Base-by-base conservation (phyloP, 2,329 filamentous ascomycete genomes). In the Penicillium janthinellum region DNA sequence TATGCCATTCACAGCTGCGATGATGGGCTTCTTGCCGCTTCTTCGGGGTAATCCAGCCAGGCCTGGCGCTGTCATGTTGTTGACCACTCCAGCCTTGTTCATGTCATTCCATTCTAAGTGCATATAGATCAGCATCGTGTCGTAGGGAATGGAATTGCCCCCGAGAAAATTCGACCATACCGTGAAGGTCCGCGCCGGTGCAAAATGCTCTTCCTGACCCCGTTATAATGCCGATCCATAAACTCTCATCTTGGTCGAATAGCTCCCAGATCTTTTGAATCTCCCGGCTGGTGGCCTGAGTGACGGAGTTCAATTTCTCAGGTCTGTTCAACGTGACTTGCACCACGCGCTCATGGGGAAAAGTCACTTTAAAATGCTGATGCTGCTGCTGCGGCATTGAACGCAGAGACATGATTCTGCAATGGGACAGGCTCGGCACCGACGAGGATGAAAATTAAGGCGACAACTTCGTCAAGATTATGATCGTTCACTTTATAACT, bases 1-100 rank as follows among this genome's bases (percentile, higher is more conserved):
- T 17, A 89, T 79, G 6, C 90, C 90, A 70, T 92, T 91, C 20
- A 93, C 88, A 0, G 90, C 90, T 1, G 87, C 89, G 31, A 94
- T 83, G 57, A 94, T 82, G 5, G 90, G 90, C 70, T 94, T 94
- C 75, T 86, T 86, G 50, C 89, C 89, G 5, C 76, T 73, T 28
- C 90, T 82, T 63, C 90, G 86, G 56, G 84, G 86, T 35, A 92
- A 76, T 0, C 84, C 89, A 25, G 86, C 88, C 61, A 91, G 89
- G 1, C 88, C 89, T 1, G 78, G 75, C 0, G 78, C 67, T 0
- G 78, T 71, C 66, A 73, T 76, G 28, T 71, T 69, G 45, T 75
- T 72, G 22, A 69, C 64, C 31, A 68, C 62, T 12, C 71, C 70
- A 1, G 64, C 60, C 34, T 70, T 68, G 63, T 83, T 81, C 58